phyloP scores from a whole-genome alignment of 1,139 yeast genomes.

The Sugiyamaella grinbergsii region DNA sequence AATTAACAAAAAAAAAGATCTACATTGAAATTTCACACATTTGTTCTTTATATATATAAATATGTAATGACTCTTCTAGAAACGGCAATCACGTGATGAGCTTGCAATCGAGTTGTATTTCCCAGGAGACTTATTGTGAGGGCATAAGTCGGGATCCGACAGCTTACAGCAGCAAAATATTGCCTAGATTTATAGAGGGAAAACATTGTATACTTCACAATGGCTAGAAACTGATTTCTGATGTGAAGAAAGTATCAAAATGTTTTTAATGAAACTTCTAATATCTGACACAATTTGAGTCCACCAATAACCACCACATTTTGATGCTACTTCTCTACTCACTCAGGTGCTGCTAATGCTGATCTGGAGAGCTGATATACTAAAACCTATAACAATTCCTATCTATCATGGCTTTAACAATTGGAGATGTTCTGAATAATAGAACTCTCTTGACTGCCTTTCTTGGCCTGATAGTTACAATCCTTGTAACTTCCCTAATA shows the following conservation, averaged over 20 bases:
- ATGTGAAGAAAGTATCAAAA: no score
- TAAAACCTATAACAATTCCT: not conserved
- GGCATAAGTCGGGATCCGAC: no score
- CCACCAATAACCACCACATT: constrained; percentile 1
- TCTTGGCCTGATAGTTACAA: constrained; percentile 25
- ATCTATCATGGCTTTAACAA: not conserved
- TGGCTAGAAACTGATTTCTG: no score
- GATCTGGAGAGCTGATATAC: not conserved
- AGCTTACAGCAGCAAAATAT: no score
- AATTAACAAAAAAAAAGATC: no score
- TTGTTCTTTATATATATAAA: not conserved
- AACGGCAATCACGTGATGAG: constrained; percentile 6
- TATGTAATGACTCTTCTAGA: constrained; percentile 3
- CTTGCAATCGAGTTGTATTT: no score
- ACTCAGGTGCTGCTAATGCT: no score
- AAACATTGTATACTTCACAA: no score
- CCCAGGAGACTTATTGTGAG: no score
- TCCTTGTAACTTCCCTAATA: constrained; percentile 23
- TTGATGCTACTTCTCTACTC: not conserved
- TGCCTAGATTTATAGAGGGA: no score
- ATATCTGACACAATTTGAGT: not conserved
- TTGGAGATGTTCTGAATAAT: not conserved
- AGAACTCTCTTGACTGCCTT: constrained; percentile 20
- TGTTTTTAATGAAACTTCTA: no score
- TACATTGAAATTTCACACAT: constrained; percentile 8